Evolutionary conservation across 441 rosid species (phyloP), one percentile per base, ranked within the genome.

Genomic region (Gossypium trilobum): DNA sequence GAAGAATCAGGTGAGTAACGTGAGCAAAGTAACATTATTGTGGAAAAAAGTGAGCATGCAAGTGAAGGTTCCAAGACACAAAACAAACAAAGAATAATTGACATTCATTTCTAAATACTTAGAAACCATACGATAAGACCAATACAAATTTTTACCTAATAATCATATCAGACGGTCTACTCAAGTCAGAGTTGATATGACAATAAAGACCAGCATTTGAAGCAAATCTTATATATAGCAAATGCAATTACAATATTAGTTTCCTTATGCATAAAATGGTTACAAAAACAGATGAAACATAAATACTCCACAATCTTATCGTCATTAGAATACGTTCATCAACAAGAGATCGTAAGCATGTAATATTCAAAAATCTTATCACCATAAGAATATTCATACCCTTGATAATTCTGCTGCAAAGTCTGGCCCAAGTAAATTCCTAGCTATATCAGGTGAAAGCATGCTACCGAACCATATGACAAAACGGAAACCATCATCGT

Each of bases 401-500:
- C 82, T 87, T 11, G 97, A 91, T 72, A 93, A 84, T 77, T 93
- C 99, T 9, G 94, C 91, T 10, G 94, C 96, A 74, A 89, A 95
- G 78, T 90, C 97, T 71, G 78, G 80, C 42, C 97, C 97, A 56
- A 95, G 89, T 73, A 95, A 86, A 84, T 82, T 90, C 87, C 76
- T 85, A 62, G 97, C 79, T 64, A 87, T 78, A 76, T 91, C 99
- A 62, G 97, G 97, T 23, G 97, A 87, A 46, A 95, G 89, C 91
- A 85, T 93, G 78, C 89, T 85, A 73, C 99, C 99, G 75, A 95
- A 90, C 98, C 99, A 95, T 76, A 93, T 50, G 69, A 93, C 83
- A 73, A 91, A 86, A 72, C 88, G 86, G 67, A 95, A 86, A 68
- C 99, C 98, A 64, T 95, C 93, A 77, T 95, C 97, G 68, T 84